phyloP scores from a whole-genome alignment of 2,329 filamentous ascomycete genomes.

The Orbilia blumenaviensis region DNA sequence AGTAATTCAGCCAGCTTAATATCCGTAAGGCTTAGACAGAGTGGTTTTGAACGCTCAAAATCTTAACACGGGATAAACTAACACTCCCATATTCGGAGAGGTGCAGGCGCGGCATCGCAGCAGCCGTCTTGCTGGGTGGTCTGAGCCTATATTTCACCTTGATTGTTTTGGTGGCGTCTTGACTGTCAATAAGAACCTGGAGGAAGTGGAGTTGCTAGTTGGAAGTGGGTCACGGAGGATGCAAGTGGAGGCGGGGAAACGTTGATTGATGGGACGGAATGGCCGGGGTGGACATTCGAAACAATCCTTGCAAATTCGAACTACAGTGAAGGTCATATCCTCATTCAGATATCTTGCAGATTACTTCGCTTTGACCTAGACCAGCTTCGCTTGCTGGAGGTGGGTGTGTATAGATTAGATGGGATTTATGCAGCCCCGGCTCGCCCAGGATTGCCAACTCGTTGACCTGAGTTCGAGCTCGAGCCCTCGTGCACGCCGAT shows the following conservation, averaged over 20 bases:
- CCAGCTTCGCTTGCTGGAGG: slow-evolving; percentile 19
- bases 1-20: slow-evolving; percentile 40
- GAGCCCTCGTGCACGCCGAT: slow-evolving; percentile 3
- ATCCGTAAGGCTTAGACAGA: slow-evolving; percentile 48
- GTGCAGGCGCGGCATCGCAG: slow-evolving; percentile 4
- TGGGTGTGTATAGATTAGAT: background rate
- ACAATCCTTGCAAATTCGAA: background rate
- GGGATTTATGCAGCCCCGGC: slow-evolving; percentile 1
- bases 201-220: slow-evolving; percentile 4
- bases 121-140: background rate
- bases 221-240: slow-evolving; percentile 39
- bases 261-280: background rate
- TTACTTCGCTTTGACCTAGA: no score
- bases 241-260: slow-evolving; percentile 45
- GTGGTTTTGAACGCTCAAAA: slow-evolving; percentile 2
- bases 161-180: slow-evolving; percentile 32
- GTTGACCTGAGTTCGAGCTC: background rate
- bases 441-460: slow-evolving; percentile 17
- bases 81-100: slow-evolving; percentile 3
- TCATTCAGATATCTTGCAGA: slow-evolving; percentile 27
- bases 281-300: slow-evolving; percentile 6
- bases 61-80: slow-evolving; percentile 34
- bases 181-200: slow-evolving; percentile 1
- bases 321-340: slow-evolving; percentile 14
- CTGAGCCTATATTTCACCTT: background rate